Evolutionary conservation across 805 yeast species (phyloP), one percentile per base, ranked within the genome.

Genomic region (Pichia cabralensis): DNA sequence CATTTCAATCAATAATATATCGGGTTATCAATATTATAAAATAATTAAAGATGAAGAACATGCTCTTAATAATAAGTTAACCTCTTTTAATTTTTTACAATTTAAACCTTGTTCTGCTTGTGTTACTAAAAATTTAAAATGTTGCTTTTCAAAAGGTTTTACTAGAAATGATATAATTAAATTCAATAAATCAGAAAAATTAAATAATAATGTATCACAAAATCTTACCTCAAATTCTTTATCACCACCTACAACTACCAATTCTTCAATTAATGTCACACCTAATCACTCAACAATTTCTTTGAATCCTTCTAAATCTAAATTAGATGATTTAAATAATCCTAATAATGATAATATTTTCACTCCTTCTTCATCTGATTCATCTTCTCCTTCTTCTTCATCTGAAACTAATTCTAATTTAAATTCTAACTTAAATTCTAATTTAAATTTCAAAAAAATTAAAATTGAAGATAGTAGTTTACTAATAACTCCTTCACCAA

Each of bases 131-230:
- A 56, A 58, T 25, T 47, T 64, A 28, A 46, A 56, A 17, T 78
- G 85, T 48, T 52, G 60, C 24, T 77, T 76, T 47, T 68, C 79
- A 23, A 76, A 72, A 49, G 85, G 84, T 3, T 72, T 72, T 48
- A 76, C 81, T 7, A 71, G 76, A 49, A 74, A 71, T 42, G 82
- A 75, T 47, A 71, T 73, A 11, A 52, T 60, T 33, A 58, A 55
- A 32, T 61, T 52, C 40, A 58, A 61, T 40, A 56, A 55, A 42
- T 44, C 49, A 26, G 57, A 53, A 36, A 33, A 32, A 28, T 16
- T 24, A 8, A n/a, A n/a, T n/a, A n/a, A n/a, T n/a, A n/a, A n/a
- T n/a, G n/a, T n/a, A n/a, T n/a, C n/a, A n/a, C n/a, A n/a, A n/a
- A n/a, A n/a, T n/a, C n/a, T n/a, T 25, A 25, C 26, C 17, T 14